phyloP scores from a whole-genome alignment of 768 basidiomycete species.

The Hygrophorus russula region DNA sequence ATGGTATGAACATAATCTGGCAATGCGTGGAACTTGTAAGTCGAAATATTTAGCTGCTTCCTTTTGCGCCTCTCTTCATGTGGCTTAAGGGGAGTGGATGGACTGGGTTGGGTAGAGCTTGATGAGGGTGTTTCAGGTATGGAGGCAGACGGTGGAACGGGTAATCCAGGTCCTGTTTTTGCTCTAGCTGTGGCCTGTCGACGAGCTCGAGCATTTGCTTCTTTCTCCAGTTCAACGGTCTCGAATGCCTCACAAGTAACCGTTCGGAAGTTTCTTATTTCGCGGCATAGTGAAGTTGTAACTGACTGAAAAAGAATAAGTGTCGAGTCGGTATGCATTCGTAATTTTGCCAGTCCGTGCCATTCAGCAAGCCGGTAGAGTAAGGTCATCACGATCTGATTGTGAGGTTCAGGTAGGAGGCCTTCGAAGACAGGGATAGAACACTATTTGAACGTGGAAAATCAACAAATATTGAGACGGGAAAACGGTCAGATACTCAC shows the following conservation, averaged over 20 bases:
- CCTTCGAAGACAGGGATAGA: slow-evolving; percentile 23
- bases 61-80: not conserved
- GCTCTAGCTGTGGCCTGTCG: too few relatives aligned
- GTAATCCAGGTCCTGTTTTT: too few relatives aligned
- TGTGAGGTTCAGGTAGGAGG: slow-evolving; percentile 18
- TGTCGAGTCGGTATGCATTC: slow-evolving; percentile 25
- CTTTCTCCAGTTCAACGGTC: slow-evolving; percentile 15
- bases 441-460: slow-evolving; percentile 15
- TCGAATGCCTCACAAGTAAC: slow-evolving; percentile 10
- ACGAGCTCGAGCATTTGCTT: slow-evolving; percentile 13
- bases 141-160: too few relatives aligned
- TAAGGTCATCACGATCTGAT: slow-evolving; percentile 13
- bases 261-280: slow-evolving; percentile 14
- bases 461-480: not conserved
- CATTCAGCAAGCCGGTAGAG: slow-evolving; percentile 19
- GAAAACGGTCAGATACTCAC: not conserved
- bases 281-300: slow-evolving; percentile 16
- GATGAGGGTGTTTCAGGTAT: too few relatives aligned
- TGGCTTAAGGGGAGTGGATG: too few relatives aligned
- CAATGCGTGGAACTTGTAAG: slow-evolving; percentile 20
- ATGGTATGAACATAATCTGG: slow-evolving; percentile 17
- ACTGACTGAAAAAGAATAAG: slow-evolving; percentile 13
- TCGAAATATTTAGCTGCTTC: slow-evolving; percentile 12
- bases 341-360: too few relatives aligned
- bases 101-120: too few relatives aligned